Conservation (phyloP, 306 rosid species). For the Dryas drummondii region DNA sequence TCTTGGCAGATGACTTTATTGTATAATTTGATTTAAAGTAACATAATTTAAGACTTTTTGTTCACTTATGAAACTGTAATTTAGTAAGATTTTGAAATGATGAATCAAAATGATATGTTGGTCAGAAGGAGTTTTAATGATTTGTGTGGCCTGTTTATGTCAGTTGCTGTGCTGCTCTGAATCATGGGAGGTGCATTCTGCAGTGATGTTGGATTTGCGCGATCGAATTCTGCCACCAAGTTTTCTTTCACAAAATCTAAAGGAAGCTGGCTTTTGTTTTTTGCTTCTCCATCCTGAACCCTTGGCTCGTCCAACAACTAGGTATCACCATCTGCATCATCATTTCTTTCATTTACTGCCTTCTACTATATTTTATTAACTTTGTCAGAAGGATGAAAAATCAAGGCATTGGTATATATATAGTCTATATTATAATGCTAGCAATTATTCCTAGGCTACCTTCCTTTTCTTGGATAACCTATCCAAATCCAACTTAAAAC, state of each 20-base stretch:
- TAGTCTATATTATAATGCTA: not conserved
- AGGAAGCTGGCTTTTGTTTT: slow-evolving; percentile 74
- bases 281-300: slow-evolving; percentile 79
- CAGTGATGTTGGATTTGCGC: slow-evolving; percentile 57
- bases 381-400: not conserved
- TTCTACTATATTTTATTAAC: not conserved
- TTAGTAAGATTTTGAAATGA: not conserved
- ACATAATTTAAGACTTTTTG: not conserved
- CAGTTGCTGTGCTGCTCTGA: slow-evolving; percentile 60
- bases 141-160: slow-evolving; percentile 32
- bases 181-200: slow-evolving; percentile 47
- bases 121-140: not conserved
- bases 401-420: not conserved
- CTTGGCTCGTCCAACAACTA: slow-evolving; percentile 63
- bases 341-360: not conserved
- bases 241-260: slow-evolving; percentile 55
- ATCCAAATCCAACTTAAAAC: not conserved
- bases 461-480: not conserved
- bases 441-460: not conserved
- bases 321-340: slow-evolving; percentile 34
- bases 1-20: not conserved
- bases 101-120: not conserved
- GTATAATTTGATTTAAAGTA: not conserved
- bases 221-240: slow-evolving; percentile 64
- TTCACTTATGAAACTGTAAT: not conserved